Evolutionary conservation across 768 basidiomycete genomes (phyloP).

Genomic region (Gelatoporia subvermispora): DNA sequence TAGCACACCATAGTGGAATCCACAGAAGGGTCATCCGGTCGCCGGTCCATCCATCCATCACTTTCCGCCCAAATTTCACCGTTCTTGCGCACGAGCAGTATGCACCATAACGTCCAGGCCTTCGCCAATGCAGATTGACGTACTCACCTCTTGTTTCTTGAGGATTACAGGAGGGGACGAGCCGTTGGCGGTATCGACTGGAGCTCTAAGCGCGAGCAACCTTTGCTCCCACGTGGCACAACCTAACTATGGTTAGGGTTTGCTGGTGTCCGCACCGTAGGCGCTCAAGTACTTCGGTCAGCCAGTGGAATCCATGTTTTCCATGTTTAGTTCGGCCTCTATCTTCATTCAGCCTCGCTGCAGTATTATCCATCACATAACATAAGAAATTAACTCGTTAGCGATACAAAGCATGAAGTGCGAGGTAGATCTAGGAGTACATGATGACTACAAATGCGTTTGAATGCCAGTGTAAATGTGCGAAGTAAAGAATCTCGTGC

Average conservation of each 20-base stretch:
- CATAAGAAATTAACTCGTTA: background rate
- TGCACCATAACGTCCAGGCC: conserved; percentile 4
- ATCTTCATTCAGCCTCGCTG: too few species aligned
- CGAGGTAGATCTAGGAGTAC: too few species aligned
- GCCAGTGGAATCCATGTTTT: background rate
- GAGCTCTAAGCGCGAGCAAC: background rate
- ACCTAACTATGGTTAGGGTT: too few species aligned
- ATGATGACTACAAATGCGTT: background rate
- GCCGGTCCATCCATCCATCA: conserved; percentile 25
- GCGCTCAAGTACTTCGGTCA: background rate
- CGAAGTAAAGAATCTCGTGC: background rate
- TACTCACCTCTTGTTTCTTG: conserved; percentile 29
- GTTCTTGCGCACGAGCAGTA: background rate
- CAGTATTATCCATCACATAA: too few species aligned
- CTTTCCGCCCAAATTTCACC: conserved; percentile 10
- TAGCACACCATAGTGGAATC: conserved; percentile 3
- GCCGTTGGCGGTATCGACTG: conserved; percentile 8
- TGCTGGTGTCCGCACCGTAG: too few species aligned
- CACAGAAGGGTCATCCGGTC: conserved; percentile 19
- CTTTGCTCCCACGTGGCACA: background rate
- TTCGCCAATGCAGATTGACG: conserved; percentile 7
- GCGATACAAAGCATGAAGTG: too few species aligned
- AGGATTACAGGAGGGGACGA: conserved; percentile 21
- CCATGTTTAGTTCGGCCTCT: too few species aligned
- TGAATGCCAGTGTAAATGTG: background rate